Evolutionary conservation across 768 basidiomycete species (phyloP), one percentile per base, ranked within the genome.

Genomic region (Auriculariales sp.): DNA sequence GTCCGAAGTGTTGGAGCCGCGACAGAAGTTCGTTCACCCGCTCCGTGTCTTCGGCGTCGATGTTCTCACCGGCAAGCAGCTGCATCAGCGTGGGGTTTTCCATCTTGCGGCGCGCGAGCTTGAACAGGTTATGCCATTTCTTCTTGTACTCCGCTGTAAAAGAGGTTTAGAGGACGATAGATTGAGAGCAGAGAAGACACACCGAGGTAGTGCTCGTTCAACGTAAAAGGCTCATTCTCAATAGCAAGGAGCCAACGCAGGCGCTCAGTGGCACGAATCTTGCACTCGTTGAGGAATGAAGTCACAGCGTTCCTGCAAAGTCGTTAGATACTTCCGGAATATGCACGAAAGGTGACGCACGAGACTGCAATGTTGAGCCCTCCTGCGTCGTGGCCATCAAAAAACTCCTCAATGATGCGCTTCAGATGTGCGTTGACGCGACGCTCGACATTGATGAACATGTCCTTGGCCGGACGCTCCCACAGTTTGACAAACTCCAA

Each of bases 181-280:
- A n/a, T n/a, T n/a, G n/a, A n/a, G n/a, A n/a, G n/a, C n/a, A n/a
- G n/a, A n/a, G n/a, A n/a, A n/a, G n/a, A n/a, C n/a, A n/a, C n/a
- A n/a, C n/a, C n/a, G 5, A 73, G 67, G 48, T 78, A 76, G 29
- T 74, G 70, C 0, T 66, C 68, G 42, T 79, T 79, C 10, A 76
- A 57, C 0, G 78, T 76, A 11, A 69, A 71, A 0, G 79, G 77
- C 0, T 60, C 60, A n/a, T 55, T 49, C 52, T 83, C 78, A 11
- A 80, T 59, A 1, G 59, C 57, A 10, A 77, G 60, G 2, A 79
- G 62, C 74, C 75, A 78, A 0, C 61, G 49, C 6, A 83, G 64
- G 39, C 61, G 68, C 15, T 61, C 57, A 30, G 69, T 62, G 0
- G 77, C 65, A 3, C 55, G 58, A 1, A 64, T 58, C 4, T 68